Evolutionary conservation across 2,329 filamentous ascomycete genomes (phyloP), one percentile per base, ranked within the genome.

Genomic region (Trichoderma sp.): DNA sequence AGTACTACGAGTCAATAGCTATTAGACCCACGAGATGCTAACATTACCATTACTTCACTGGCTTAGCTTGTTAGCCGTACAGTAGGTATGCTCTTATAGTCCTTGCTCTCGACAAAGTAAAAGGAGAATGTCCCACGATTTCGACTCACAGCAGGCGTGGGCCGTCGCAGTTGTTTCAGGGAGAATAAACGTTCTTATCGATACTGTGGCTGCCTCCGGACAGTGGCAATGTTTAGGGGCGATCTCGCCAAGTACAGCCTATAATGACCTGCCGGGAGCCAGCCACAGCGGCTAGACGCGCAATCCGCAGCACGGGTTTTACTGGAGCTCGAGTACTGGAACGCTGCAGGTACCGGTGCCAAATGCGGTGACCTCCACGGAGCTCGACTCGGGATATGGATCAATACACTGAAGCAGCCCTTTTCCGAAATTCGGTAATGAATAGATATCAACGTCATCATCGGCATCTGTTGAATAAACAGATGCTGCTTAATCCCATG

Each of bases 141-240:
- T n/a, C n/a, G n/a, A n/a, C n/a, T n/a, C n/a, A n/a, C n/a, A n/a
- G n/a, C n/a, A n/a, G n/a, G n/a, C n/a, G n/a, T n/a, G n/a, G n/a
- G n/a, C n/a, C n/a, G n/a, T n/a, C n/a, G n/a, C n/a, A n/a, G n/a
- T n/a, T n/a, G n/a, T n/a, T n/a, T n/a, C n/a, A n/a, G n/a, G n/a
- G n/a, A n/a, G n/a, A n/a, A n/a, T n/a, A n/a, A n/a, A n/a, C n/a
- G n/a, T n/a, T n/a, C n/a, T n/a, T n/a, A n/a, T 37, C 24, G 58
- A 32, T 60, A 46, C 58, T 60, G 24, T n/a, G 24, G 10, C 26
- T 55, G 61, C 61, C 61, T 65, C 61, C 37, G 24, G 37, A 56
- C 51, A n/a, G 61, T 65, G 61, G 61, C 61, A 24, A 56, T 32
- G 30, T 37, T 58, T 37, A 34, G 55, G 55, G 10, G 13, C 51